Conservation (phyloP, 2,329 filamentous ascomycete genomes). For the Lachnum nothofagi region DNA sequence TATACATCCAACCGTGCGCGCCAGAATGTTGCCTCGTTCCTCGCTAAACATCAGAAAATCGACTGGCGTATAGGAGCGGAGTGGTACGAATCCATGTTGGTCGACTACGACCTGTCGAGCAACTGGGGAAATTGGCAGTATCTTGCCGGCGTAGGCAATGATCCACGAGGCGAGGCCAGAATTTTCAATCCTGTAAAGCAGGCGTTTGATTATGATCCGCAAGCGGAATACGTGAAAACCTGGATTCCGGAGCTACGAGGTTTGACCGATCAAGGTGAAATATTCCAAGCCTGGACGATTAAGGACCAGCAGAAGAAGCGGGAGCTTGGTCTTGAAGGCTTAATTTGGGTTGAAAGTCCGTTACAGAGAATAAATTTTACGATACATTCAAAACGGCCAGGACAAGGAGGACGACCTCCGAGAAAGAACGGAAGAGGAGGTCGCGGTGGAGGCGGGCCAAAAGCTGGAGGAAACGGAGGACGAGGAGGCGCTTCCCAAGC, state of each 20-base stretch:
- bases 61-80: constrained; percentile 79
- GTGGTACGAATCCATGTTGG: constrained; percentile 71
- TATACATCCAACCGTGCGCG: constrained; percentile 73
- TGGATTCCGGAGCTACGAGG: constrained; percentile 66
- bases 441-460: constrained; percentile 1
- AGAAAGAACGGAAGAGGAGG: constrained; percentile 11
- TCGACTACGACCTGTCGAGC: constrained; percentile 70
- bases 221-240: constrained; percentile 63
- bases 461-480: background rate
- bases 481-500: constrained; percentile 1
- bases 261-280: constrained; percentile 42
- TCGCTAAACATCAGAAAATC: constrained; percentile 66
- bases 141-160: constrained; percentile 72
- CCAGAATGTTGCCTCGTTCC: constrained; percentile 71
- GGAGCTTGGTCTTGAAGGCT: constrained; percentile 49
- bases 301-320: constrained; percentile 50
- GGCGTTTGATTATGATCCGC: constrained; percentile 68
- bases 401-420: constrained; percentile 16
- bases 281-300: constrained; percentile 69
- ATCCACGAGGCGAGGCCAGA: constrained; percentile 62
- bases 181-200: constrained; percentile 81
- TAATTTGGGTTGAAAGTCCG: constrained; percentile 63
- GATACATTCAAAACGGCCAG: constrained; percentile 35
- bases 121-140: constrained; percentile 88
- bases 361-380: constrained; percentile 61